These are phyloP conservation scores for Gossypium longicalyx DNA, from an alignment of 345 rosid species.

Conservation along the genomic window DNA sequence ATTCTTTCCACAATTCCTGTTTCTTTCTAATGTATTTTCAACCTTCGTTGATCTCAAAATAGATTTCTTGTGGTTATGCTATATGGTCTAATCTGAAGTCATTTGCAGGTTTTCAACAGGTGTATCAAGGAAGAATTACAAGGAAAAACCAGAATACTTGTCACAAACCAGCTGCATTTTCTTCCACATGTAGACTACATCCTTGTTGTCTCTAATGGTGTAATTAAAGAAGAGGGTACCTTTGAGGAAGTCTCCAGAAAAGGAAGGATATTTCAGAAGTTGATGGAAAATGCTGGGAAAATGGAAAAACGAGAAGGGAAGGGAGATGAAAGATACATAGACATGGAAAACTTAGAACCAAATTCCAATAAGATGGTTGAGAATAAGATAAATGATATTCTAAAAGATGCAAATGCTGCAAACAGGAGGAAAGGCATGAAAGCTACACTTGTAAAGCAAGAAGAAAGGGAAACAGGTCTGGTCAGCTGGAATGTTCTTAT, in stretches of 20 bases:
- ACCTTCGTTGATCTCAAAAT: neutral
- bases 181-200: slow-evolving; percentile 87
- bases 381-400: slow-evolving; percentile 21
- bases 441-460: slow-evolving; percentile 78
- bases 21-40: neutral
- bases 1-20: neutral
- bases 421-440: slow-evolving; percentile 55
- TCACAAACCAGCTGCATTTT: slow-evolving; percentile 93
- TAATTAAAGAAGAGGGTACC: slow-evolving; percentile 83
- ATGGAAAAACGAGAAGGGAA: slow-evolving; percentile 55
- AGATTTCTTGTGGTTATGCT: neutral
- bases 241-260: slow-evolving; percentile 72
- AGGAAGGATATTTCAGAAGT: slow-evolving; percentile 66
- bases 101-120: slow-evolving; percentile 71
- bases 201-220: slow-evolving; percentile 67
- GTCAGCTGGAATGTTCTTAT: slow-evolving; percentile 74
- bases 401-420: slow-evolving; percentile 21
- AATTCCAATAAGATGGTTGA: slow-evolving; percentile 32
- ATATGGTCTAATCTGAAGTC: slow-evolving; percentile 11
- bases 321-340: slow-evolving; percentile 20
- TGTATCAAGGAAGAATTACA: slow-evolving; percentile 76
- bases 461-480: slow-evolving; percentile 90
- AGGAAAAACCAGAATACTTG: slow-evolving; percentile 82
- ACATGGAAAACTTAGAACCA: slow-evolving; percentile 33
- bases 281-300: slow-evolving; percentile 96